A percentile compares a stretch with the other conserved stretches of the same genome.
Conservation (phyloP, 1,284 basidiomycete genomes). For the Inonotus obliquus region DNA sequence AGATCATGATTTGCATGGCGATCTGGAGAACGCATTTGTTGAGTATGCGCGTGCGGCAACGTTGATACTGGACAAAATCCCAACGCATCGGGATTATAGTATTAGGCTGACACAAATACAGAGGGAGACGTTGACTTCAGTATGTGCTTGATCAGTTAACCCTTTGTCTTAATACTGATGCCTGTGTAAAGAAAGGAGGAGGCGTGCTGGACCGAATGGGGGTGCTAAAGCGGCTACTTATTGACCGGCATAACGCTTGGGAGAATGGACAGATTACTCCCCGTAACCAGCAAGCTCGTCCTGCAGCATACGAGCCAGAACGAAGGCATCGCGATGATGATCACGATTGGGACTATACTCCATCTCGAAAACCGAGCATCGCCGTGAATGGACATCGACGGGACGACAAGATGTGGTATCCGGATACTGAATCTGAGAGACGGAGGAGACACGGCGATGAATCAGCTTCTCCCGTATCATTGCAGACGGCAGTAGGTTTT, state of each 20-base stretch:
- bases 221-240: slow-evolving; percentile 20
- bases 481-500: not conserved
- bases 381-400: slow-evolving; percentile 14
- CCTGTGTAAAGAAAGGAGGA: slow-evolving; percentile 23
- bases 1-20: slow-evolving; percentile 22
- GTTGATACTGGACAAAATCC: slow-evolving; percentile 39
- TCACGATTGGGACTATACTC: not conserved
- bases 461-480: slow-evolving; percentile 4
- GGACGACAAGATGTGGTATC: slow-evolving; percentile 20
- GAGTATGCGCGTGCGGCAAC: slow-evolving; percentile 38
- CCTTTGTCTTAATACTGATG: slow-evolving; percentile 10
- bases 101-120: slow-evolving; percentile 31
- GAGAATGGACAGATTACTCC: slow-evolving; percentile 11
- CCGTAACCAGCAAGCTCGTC: slow-evolving; percentile 3
- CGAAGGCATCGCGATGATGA: not conserved
- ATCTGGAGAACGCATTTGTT: slow-evolving; percentile 31
- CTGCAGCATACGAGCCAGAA: not conserved
- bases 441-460: slow-evolving; percentile 26
- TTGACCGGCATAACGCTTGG: slow-evolving; percentile 24
- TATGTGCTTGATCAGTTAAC: slow-evolving; percentile 25
- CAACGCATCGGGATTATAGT: slow-evolving; percentile 35
- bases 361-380: slow-evolving; percentile 12
- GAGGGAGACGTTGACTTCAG: slow-evolving; percentile 34
- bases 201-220: slow-evolving; percentile 23
- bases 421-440: slow-evolving; percentile 16